A percentile compares a stretch with the other conserved stretches of the same genome.
Evolutionary conservation across 495 filamentous ascomycete species (phyloP).

Genomic region (Aspergillus cavernicola): DNA sequence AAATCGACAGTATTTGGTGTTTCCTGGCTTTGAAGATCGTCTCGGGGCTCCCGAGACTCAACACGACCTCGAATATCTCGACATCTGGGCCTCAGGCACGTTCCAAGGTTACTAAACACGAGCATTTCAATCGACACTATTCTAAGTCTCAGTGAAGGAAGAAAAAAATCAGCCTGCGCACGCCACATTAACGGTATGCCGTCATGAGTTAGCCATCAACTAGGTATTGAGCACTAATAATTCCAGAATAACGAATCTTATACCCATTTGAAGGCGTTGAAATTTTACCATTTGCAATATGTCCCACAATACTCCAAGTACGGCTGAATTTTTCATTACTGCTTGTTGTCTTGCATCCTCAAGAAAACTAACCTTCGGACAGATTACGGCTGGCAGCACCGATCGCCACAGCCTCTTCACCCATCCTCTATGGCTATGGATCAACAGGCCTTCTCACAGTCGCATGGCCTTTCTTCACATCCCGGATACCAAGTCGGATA

Average conservation of each 20-base stretch:
- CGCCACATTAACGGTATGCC: not conserved
- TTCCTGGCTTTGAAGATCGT: not conserved
- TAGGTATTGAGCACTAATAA: not conserved
- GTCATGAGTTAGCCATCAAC: not conserved
- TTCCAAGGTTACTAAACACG: too few relatives aligned
- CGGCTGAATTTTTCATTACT: not conserved
- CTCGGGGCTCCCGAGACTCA: not conserved
- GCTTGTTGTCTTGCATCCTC: not conserved
- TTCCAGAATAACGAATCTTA: not conserved
- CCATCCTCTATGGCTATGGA: conserved; percentile 21
- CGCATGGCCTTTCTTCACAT: conserved; percentile 16
- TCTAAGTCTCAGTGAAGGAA: too few relatives aligned
- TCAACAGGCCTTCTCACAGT: conserved; percentile 20
- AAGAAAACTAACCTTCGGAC: conserved; percentile 6
- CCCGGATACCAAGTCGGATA: conserved; percentile 19
- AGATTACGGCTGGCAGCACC: conserved; percentile 27
- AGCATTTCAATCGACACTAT: too few relatives aligned
- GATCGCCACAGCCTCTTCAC: conserved; percentile 21
- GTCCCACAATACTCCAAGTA: conserved; percentile 26
- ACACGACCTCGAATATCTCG: not conserved
- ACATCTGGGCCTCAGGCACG: too few relatives aligned
- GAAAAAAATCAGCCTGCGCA: not conserved
- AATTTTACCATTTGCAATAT: not conserved
- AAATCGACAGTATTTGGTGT: not conserved
- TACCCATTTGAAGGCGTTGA: not conserved